A percentile compares a stretch with the other conserved stretches of the same genome.
These are phyloP conservation scores for Colletotrichum graminicola DNA, from an alignment of 2,329 filamentous ascomycete genomes.

Conservation along the genomic window DNA sequence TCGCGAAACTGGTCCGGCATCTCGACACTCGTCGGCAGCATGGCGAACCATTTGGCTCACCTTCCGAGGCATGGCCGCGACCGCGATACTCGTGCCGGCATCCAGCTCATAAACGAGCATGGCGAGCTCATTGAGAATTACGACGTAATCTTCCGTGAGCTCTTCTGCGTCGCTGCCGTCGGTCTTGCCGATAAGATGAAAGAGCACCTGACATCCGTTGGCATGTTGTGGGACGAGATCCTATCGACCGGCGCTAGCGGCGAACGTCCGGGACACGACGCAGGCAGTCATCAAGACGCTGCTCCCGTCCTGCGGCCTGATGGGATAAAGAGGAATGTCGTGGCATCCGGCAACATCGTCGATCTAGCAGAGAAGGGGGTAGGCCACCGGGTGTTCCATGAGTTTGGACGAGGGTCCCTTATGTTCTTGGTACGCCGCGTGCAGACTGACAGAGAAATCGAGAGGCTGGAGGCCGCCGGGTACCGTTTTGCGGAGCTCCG, in stretches of 20 bases:
- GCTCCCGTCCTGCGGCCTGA: conserved; percentile 32
- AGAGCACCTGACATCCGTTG: conserved; percentile 72
- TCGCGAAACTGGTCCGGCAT: conserved; percentile 82
- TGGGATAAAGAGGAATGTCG: conserved; percentile 37
- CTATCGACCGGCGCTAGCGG: conserved; percentile 69
- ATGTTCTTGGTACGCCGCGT: conserved; percentile 82
- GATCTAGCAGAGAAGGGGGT: conserved; percentile 58
- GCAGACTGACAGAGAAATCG: conserved; percentile 67
- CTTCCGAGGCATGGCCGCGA: conserved; percentile 57
- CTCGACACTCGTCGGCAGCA: conserved; percentile 75
- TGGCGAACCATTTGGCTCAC: conserved; percentile 76
- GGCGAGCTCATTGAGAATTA: conserved; percentile 75
- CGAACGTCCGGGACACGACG: conserved; percentile 42
- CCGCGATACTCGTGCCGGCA: conserved; percentile 53
- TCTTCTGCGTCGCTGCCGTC: conserved; percentile 84
- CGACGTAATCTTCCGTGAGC: conserved; percentile 81
- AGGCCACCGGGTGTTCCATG: conserved; percentile 45
- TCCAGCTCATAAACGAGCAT: conserved; percentile 64
- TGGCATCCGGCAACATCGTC: conserved; percentile 44
- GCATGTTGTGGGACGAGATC: conserved; percentile 82
- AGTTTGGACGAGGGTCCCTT: conserved; percentile 79
- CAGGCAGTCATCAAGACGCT: conserved; percentile 20
- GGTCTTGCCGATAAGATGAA: conserved; percentile 78
- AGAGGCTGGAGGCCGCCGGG: conserved; percentile 76
- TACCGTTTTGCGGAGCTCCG: conserved; percentile 81